Percentiles rank a stretch among this genome's conserved stretches.
These are phyloP conservation scores for Komagataella pastoris DNA, from an alignment of 805 yeast species.

Conservation along the genomic window DNA sequence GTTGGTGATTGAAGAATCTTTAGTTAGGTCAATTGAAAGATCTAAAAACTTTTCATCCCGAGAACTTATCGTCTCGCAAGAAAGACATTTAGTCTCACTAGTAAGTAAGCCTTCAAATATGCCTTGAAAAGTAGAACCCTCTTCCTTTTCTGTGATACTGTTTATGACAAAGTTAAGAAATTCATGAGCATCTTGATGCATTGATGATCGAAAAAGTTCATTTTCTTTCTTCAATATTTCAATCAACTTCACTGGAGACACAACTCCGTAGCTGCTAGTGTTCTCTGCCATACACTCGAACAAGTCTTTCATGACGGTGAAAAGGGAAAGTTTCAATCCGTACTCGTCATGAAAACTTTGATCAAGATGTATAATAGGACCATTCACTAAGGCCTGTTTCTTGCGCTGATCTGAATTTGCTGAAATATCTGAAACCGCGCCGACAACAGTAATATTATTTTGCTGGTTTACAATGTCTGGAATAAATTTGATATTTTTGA, in stretches of 20 bases:
- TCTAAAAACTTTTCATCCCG: slow-evolving; percentile 83
- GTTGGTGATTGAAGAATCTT: slow-evolving; percentile 60
- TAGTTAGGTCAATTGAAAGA: slow-evolving; percentile 71
- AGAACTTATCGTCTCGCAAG: slow-evolving; percentile 73
- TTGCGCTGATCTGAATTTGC: slow-evolving; percentile 62
- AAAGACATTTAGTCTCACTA: slow-evolving; percentile 78
- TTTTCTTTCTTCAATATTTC: slow-evolving; percentile 71
- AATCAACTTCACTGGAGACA: slow-evolving; percentile 67
- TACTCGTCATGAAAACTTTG: slow-evolving; percentile 42
- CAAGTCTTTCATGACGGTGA: slow-evolving; percentile 66
- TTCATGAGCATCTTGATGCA: slow-evolving; percentile 99
- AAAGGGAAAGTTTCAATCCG: slow-evolving; percentile 34
- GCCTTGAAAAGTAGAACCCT: slow-evolving; percentile 29
- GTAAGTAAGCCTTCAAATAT: slow-evolving; percentile 78
- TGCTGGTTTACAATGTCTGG: slow-evolving; percentile 27
- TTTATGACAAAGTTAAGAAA: slow-evolving; percentile 80
- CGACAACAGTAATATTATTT: slow-evolving; percentile 31
- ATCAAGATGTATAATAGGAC: slow-evolving; percentile 80
- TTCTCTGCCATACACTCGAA: slow-evolving; percentile 77
- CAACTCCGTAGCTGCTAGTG: slow-evolving; percentile 60
- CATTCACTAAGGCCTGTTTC: slow-evolving; percentile 60
- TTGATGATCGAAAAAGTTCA: slow-evolving; percentile 71
- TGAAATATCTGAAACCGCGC: slow-evolving; percentile 23
- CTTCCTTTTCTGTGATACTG: slow-evolving; percentile 31
- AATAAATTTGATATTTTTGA: slow-evolving; percentile 17